Conservation (phyloP, 345 rosid genomes). For the Ricinus communis region DNA sequence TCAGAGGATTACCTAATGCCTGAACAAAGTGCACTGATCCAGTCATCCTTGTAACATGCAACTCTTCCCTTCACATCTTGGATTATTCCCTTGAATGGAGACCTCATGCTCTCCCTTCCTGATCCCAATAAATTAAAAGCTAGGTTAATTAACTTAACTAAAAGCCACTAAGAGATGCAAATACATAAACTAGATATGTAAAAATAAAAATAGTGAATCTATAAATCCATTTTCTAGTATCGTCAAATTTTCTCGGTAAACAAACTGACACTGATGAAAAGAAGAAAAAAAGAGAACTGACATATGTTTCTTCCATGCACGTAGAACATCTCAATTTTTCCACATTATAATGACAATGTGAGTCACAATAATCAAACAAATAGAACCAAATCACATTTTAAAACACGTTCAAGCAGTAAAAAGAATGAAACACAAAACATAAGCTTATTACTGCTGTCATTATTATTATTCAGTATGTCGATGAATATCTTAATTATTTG, state of each 20-base stretch:
- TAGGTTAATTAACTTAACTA: neutral
- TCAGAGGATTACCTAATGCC: slow-evolving; percentile 46
- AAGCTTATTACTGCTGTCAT: too few relatives aligned
- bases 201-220: too few relatives aligned
- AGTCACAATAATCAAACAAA: slow-evolving; percentile 1
- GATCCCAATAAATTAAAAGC: slow-evolving; percentile 15
- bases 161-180: too few relatives aligned
- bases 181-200: too few relatives aligned
- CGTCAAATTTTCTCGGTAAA: neutral
- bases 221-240: neutral
- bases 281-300: neutral
- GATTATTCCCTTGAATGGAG: slow-evolving; percentile 67
- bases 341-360: neutral
- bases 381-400: neutral
- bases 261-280: neutral
- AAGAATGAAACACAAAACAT: neutral
- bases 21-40: slow-evolving; percentile 45
- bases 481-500: too few relatives aligned
- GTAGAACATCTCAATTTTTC: neutral
- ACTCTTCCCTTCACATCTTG: slow-evolving; percentile 61
- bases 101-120: slow-evolving; percentile 50
- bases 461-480: too few relatives aligned
- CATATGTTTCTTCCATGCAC: neutral
- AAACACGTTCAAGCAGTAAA: neutral
- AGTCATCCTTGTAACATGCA: slow-evolving; percentile 64